These are phyloP conservation scores for Pontederia paniculata DNA, from an alignment of 176 grass and related monocot species.

Conservation along the genomic window DNA sequence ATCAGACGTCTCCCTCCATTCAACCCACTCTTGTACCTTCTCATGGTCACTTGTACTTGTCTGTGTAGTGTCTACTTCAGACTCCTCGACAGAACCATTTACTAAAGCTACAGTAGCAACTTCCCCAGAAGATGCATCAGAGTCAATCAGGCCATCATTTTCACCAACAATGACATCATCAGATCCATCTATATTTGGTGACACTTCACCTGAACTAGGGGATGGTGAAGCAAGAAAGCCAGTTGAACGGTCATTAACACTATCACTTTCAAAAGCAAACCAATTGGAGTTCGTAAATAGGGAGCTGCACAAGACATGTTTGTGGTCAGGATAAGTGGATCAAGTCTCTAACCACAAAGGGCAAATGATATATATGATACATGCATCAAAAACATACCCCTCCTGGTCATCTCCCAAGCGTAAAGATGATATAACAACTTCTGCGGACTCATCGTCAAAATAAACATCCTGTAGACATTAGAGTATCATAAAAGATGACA, in stretches of 20 bases:
- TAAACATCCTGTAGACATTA: conserved; percentile 64
- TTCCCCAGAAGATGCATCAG: conserved; percentile 9
- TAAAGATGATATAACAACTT: conserved; percentile 87
- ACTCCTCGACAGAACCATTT: conserved; percentile 19
- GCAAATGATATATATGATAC: background rate
- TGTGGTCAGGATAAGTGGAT: conserved; percentile 13
- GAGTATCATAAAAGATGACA: conserved; percentile 16
- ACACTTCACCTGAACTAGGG: conserved; percentile 30
- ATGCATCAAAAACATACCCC: conserved; percentile 37
- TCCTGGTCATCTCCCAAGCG: conserved; percentile 62
- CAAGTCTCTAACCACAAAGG: conserved; percentile 13
- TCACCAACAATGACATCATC: conserved; percentile 23
- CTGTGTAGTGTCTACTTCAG: background rate
- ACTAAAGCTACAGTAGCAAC: conserved; percentile 11
- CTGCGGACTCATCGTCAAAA: conserved; percentile 97
- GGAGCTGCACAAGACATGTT: conserved; percentile 42
- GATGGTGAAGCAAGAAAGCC: conserved; percentile 33
- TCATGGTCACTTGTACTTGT: conserved; percentile 11
- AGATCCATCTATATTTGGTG: conserved; percentile 12
- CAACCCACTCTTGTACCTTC: conserved; percentile 14
- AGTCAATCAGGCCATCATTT: conserved; percentile 16
- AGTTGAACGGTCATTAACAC: conserved; percentile 24
- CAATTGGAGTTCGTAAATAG: conserved; percentile 93
- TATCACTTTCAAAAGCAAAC: conserved; percentile 78
- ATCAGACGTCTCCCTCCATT: conserved; percentile 13